Base-by-base conservation (phyloP, 768 basidiomycete species). In the Gymnopilus junonius region DNA sequence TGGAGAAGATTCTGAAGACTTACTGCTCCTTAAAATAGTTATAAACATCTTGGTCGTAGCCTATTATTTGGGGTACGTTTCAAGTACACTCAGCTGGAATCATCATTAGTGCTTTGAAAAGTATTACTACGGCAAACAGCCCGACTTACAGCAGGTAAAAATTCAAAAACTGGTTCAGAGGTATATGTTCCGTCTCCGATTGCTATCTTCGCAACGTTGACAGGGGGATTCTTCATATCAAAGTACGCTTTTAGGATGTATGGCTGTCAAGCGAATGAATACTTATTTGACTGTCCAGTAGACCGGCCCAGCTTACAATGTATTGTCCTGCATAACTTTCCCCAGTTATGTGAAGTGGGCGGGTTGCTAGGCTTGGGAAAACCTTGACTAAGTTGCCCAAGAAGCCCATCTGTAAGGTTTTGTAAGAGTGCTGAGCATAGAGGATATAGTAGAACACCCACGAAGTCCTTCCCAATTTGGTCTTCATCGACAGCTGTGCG, bases 1-100 rank as follows among this genome's bases (percentile, higher is more conserved):
- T 8, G 20, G 10, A 39, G 15, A 17, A 17, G n/a, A 34, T 20
- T 53, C n/a, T 23, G 17, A 25, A 12, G 11, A 78, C 88, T 62
- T 65, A 90, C 90, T 90, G 88, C 66, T 85, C 79, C 64, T 83
- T 81, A 74, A 92, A 92, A 70, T 90, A 90, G 59, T 86, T 80
- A 69, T 84, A 87, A 6, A 90, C 87, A 4, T 83, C 82, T 48
- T 79, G 78, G 64, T 92, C 87, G 67, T 92, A 92, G 34, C 85
- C 87, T 55, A 93, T 90, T 29, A 92, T 75, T 70, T 92, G 91
- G 91, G 91, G 69, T 88, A 90, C 4, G 91, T 92, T 74, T 90
- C 84, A 17, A 92, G 72, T 31, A 89, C 78, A 59, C 73, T 81
- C 42, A 86, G 71, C 88, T 89, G 63, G 6, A 32, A 21, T 65